These are phyloP conservation scores for Dispira simplex DNA, from an alignment of 192 early-diverging fungal genomes.

Conservation along the genomic window DNA sequence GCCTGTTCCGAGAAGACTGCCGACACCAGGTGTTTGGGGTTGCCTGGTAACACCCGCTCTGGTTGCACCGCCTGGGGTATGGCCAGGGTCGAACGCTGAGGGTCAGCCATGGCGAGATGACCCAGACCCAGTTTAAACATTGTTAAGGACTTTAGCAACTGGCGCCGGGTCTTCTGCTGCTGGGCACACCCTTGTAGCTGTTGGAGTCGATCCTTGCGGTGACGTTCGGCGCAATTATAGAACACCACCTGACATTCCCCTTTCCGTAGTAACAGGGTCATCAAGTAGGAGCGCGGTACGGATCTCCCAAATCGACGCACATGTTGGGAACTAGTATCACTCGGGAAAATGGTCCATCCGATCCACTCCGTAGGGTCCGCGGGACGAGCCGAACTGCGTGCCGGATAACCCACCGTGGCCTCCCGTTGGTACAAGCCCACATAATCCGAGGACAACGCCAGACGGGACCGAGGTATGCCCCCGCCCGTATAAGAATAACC, in stretches of 20 bases:
- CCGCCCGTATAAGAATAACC: too few species aligned
- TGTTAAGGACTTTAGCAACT: background rate
- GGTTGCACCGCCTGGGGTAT: background rate
- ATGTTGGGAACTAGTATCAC: background rate
- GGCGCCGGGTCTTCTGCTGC: background rate
- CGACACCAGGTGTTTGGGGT: background rate
- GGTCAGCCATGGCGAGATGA: constrained; percentile 1
- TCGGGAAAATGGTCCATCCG: too few species aligned
- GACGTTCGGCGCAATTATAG: background rate
- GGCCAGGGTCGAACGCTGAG: background rate
- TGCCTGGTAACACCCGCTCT: background rate
- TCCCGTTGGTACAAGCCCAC: too few species aligned
- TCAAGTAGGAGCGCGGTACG: background rate
- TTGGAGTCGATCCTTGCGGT: background rate
- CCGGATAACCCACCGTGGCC: too few species aligned
- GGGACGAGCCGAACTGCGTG: too few species aligned
- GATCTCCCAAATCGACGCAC: background rate
- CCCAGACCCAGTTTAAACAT: constrained; percentile 7
- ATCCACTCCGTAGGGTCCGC: too few species aligned
- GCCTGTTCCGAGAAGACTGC: too few species aligned
- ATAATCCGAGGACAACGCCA: too few species aligned
- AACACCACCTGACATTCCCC: background rate
- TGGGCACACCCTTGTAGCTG: background rate
- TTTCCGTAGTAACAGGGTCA: background rate
- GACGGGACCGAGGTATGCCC: too few species aligned